Conservation (phyloP, 1,139 yeast genomes). For the Tardiomyces digboiensis region DNA sequence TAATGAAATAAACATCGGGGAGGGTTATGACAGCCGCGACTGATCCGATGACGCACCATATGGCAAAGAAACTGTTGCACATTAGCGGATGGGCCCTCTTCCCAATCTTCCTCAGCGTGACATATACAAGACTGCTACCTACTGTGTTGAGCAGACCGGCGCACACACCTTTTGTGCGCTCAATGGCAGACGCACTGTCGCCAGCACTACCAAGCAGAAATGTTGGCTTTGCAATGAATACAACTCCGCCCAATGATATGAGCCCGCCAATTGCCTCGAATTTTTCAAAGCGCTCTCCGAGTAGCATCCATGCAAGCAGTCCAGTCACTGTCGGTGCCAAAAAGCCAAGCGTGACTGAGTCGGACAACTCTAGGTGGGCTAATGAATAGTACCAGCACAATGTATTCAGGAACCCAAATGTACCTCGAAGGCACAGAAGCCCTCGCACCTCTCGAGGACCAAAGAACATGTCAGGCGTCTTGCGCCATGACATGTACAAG, state of each 20-base stretch:
- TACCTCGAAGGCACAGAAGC: slow-evolving; percentile 54
- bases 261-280: slow-evolving; percentile 63
- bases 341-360: slow-evolving; percentile 73
- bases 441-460: slow-evolving; percentile 57
- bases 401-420: slow-evolving; percentile 71
- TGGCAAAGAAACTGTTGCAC: slow-evolving; percentile 69
- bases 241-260: slow-evolving; percentile 63
- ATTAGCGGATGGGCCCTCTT: slow-evolving; percentile 69
- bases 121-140: slow-evolving; percentile 65
- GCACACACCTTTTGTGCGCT: slow-evolving; percentile 44
- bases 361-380: slow-evolving; percentile 65
- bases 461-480: slow-evolving; percentile 52
- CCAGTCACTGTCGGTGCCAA: slow-evolving; percentile 73
- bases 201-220: slow-evolving; percentile 36
- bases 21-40: slow-evolving; percentile 39
- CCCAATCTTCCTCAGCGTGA: slow-evolving; percentile 67
- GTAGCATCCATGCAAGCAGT: slow-evolving; percentile 55
- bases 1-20: slow-evolving; percentile 32
- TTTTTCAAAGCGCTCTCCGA: slow-evolving; percentile 58
- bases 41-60: slow-evolving; percentile 48
- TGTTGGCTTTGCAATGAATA: slow-evolving; percentile 76
- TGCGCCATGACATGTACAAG: slow-evolving; percentile 37
- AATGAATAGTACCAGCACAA: slow-evolving; percentile 68
- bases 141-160: slow-evolving; percentile 62
- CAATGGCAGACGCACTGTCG: slow-evolving; percentile 5